phyloP scores from a whole-genome alignment of 306 rosid species.

The Inga oerstediana region DNA sequence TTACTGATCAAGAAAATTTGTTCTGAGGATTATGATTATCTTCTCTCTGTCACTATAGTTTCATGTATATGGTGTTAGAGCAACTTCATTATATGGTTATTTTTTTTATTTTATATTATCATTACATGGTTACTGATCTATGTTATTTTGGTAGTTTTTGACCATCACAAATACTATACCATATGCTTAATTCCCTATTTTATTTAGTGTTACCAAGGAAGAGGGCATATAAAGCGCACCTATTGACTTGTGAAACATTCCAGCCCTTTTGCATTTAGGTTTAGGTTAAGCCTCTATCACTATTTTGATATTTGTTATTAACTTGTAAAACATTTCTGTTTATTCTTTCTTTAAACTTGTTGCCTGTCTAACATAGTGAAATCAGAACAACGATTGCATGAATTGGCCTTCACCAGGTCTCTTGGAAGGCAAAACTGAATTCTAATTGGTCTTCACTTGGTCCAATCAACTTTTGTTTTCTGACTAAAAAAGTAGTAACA shows the following conservation, averaged over 20 bases:
- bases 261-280: not conserved
- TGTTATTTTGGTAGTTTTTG: conserved; percentile 21
- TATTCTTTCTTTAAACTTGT: too few relatives aligned
- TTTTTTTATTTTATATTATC: not conserved
- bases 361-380: too few relatives aligned
- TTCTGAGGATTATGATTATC: not conserved
- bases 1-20: conserved; percentile 14
- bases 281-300: not conserved
- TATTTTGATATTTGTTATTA: too few relatives aligned
- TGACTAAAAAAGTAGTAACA: too few relatives aligned
- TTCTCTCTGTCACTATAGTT: not conserved
- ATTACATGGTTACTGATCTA: not conserved
- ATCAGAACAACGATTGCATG: too few relatives aligned
- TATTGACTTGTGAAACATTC: not conserved
- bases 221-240: not conserved
- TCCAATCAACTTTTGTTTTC: too few relatives aligned
- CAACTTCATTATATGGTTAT: conserved; percentile 3
- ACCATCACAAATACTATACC: not conserved
- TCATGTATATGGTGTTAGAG: conserved; percentile 15
- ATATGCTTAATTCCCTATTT: not conserved
- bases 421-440: too few relatives aligned
- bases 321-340: too few relatives aligned
- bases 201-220: not conserved
- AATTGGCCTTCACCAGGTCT: too few relatives aligned
- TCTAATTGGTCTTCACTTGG: too few relatives aligned